These are phyloP conservation scores for Strigomonas culicis DNA, from an alignment of 208 protist species.

Conservation along the genomic window DNA sequence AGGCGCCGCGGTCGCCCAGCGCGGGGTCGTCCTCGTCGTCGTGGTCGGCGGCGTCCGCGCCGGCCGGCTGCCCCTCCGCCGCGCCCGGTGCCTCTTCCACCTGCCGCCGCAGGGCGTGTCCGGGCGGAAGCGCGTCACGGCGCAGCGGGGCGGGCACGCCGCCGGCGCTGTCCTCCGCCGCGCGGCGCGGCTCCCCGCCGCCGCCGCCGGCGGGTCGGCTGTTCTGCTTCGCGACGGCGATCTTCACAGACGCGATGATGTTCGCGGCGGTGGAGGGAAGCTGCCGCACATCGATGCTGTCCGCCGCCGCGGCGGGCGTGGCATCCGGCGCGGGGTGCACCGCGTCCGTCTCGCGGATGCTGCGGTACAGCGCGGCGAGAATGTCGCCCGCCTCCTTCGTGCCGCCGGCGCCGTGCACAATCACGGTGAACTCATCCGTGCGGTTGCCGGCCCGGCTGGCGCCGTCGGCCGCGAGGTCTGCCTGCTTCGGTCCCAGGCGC, in stretches of 20 bases:
- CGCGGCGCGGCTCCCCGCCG: no score
- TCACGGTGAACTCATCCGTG: slow-evolving; percentile 2
- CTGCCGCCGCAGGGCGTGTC: not conserved
- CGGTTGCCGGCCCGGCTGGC: not conserved
- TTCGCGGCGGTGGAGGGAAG: no score
- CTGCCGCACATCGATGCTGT: no score
- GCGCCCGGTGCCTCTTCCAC: not conserved
- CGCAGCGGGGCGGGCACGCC: no score
- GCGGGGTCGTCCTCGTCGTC: slow-evolving; percentile 22
- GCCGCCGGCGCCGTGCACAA: slow-evolving; percentile 42
- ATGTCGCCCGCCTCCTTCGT: slow-evolving; percentile 52
- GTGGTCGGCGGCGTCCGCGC: not conserved
- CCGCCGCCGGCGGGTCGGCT: no score
- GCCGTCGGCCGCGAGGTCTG: slow-evolving; percentile 9
- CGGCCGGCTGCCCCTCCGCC: not conserved
- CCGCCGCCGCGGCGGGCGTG: no score
- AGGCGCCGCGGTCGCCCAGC: slow-evolving; percentile 4
- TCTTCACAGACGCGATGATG: no score
- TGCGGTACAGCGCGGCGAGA: slow-evolving; percentile 38
- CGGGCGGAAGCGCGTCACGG: no score
- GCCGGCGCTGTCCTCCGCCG: no score
- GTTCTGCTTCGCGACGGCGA: no score
- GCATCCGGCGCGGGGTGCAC: not conserved
- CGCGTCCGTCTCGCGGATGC: slow-evolving; percentile 3
- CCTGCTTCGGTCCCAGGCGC: slow-evolving; percentile 8